Base-by-base conservation (phyloP, 345 rosid species). In the Anacardium occidentale region DNA sequence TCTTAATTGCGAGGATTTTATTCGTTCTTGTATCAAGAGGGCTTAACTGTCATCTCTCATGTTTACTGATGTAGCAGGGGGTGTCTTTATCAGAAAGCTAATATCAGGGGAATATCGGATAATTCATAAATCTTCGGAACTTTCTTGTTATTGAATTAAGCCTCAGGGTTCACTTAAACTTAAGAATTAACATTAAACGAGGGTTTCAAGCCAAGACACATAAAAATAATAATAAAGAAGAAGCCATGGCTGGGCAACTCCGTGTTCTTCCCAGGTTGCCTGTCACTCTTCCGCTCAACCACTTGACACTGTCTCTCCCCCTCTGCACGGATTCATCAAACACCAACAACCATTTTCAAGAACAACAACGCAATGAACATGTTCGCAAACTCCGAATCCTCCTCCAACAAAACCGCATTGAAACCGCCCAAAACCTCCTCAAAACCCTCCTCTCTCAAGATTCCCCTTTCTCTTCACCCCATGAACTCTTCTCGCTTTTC, bases 401-500 rank as follows among this genome's bases (percentile, higher is more conserved):
- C 61, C 86, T 93, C 74, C 87, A 86, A 48, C 85, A 86, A 64
- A 83, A 85, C 45, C 80, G 84, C 55, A 53, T 68, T 0, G 85
- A 73, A 12, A 58, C 83, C 8, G 98, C 96, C 53, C 84, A 82
- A 60, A 62, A 60, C 2, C 78, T 83, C 69, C 71, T 78, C 78
- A 80, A 74, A 63, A 78, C 88, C 3, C 82, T 90, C 55, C 83
- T 66, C n/a, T 69, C 88, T 14, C 80, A 74, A 47, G 20, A 70
- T 3, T 68, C 68, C 0, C 64, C 83, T 4, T 89, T 86, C 79
- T 20, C 85, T 86, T 86, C 81, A 6, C 85, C 24, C 80, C 89
- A 4, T 83, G 91, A 88, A 9, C 86, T 88, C 76, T 81, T 86
- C 78, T 51, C 87, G 1, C 66, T 76, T 66, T 85, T 89, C 80